phyloP scores from a whole-genome alignment of 306 rosid species.

The Carpinus viminea region DNA sequence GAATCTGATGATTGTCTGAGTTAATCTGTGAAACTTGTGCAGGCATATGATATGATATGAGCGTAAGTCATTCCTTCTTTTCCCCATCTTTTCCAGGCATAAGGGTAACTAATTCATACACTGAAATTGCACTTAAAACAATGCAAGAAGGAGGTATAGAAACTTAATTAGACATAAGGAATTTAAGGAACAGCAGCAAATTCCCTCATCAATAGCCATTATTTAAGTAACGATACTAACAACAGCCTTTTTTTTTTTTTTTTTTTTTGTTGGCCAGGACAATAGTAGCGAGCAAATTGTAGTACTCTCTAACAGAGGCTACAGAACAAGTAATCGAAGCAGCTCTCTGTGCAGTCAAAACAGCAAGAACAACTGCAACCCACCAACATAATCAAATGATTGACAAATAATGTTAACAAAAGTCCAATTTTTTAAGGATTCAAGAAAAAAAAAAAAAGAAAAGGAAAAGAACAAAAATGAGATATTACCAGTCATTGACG shows the following conservation, averaged over 20 bases:
- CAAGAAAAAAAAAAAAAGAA: neutral
- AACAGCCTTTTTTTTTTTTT: neutral
- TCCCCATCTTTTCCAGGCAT: neutral
- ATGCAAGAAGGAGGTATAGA: neutral
- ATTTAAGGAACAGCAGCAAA: neutral
- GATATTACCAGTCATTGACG: conserved; percentile 51
- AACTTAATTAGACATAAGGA: neutral
- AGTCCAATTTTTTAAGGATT: neutral
- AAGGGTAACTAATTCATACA: no score
- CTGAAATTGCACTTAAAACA: neutral
- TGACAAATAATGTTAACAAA: neutral
- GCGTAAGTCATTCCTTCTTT: neutral
- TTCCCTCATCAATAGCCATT: neutral
- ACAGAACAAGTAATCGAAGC: conserved; percentile 61
- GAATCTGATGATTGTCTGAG: neutral
- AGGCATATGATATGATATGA: neutral
- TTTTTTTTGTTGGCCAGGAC: no score
- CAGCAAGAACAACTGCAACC: conserved; percentile 71
- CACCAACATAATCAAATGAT: neutral
- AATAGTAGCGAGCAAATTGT: neutral
- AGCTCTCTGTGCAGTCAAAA: conserved; percentile 47
- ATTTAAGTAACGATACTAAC: neutral
- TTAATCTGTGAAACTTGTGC: neutral
- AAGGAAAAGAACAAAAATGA: neutral
- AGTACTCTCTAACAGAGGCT: conserved; percentile 33